Conservation (phyloP, 768 basidiomycete genomes). For the Rhodotorula kratochvilovae region DNA sequence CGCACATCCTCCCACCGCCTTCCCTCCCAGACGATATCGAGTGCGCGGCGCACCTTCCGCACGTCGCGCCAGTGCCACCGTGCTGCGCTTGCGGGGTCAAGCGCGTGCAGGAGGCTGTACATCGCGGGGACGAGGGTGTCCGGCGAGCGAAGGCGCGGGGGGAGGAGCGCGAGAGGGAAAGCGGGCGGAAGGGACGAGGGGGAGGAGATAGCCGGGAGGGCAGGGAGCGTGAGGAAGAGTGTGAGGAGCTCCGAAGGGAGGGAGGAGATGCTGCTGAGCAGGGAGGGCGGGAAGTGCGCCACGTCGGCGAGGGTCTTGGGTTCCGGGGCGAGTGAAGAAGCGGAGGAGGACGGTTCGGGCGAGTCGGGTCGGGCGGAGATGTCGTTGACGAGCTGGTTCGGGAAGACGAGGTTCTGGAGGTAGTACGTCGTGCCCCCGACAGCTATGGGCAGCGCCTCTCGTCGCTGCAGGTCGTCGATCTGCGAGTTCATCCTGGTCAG, state of each 20-base stretch:
- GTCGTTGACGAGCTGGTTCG: conserved; percentile 58
- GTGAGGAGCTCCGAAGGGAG: conserved; percentile 37
- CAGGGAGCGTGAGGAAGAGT: conserved; percentile 40
- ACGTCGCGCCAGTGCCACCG: conserved; percentile 97
- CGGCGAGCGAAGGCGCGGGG: conserved; percentile 15
- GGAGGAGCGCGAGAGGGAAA: conserved; percentile 38
- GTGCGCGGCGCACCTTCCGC: conserved; percentile 75
- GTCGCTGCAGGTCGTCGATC: conserved; percentile 69
- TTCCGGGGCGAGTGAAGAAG: neutral
- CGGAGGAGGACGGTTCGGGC: neutral
- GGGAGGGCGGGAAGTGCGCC: conserved; percentile 27
- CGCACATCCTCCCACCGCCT: conserved; percentile 65
- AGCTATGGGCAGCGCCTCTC: conserved; percentile 70
- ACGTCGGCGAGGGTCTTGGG: neutral
- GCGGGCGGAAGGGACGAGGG: conserved; percentile 28
- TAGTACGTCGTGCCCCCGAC: conserved; percentile 97
- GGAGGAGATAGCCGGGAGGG: conserved; percentile 37
- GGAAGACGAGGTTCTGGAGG: conserved; percentile 92
- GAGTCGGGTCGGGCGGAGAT: neutral
- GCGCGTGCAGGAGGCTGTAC: conserved; percentile 59
- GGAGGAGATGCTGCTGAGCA: conserved; percentile 16
- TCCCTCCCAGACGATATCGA: conserved; percentile 70
- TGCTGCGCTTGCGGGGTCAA: conserved; percentile 69
- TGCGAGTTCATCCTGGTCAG: conserved; percentile 44
- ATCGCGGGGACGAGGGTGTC: conserved; percentile 46